phyloP scores from a whole-genome alignment of 352 stramenopile genomes.

The Phytophthora tentaculata region DNA sequence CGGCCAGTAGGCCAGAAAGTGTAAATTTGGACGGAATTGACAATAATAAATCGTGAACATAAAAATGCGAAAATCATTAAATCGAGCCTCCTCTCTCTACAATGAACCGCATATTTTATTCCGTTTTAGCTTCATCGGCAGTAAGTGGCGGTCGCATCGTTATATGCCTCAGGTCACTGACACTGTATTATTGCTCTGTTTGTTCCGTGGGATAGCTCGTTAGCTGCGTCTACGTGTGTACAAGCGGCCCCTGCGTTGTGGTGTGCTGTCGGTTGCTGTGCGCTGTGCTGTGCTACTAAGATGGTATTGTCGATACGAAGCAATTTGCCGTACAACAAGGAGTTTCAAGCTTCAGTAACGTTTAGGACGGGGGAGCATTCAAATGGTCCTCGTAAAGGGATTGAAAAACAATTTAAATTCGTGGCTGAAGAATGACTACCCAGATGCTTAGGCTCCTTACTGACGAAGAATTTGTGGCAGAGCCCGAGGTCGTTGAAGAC shows the following conservation, averaged over 20 bases:
- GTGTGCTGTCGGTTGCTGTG: not conserved
- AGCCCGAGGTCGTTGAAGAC: not conserved
- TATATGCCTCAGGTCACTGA: not conserved
- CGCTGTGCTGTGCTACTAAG: too few species aligned
- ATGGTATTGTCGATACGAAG: not conserved
- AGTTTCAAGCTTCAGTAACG: not conserved
- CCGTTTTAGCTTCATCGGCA: not conserved
- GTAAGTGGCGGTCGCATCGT: not conserved
- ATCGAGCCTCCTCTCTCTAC: too few species aligned
- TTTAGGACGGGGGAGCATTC: not conserved
- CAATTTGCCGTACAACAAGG: not conserved
- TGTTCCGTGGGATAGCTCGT: not conserved
- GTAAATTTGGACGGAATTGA: slow-evolving; percentile 1
- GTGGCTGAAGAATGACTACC: not conserved
- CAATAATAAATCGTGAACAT: too few species aligned
- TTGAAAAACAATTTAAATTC: not conserved
- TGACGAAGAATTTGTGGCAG: not conserved
- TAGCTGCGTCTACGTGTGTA: not conserved
- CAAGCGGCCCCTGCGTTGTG: not conserved
- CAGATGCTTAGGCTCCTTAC: not conserved
- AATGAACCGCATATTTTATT: too few species aligned
- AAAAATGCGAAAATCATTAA: too few species aligned
- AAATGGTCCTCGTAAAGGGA: not conserved
- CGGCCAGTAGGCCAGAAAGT: not conserved
- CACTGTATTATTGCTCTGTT: not conserved